Percentiles rank a stretch among this genome's conserved stretches.
These are phyloP conservation scores for Teunomyces cretensis DNA, from an alignment of 805 yeast species.

Conservation along the genomic window DNA sequence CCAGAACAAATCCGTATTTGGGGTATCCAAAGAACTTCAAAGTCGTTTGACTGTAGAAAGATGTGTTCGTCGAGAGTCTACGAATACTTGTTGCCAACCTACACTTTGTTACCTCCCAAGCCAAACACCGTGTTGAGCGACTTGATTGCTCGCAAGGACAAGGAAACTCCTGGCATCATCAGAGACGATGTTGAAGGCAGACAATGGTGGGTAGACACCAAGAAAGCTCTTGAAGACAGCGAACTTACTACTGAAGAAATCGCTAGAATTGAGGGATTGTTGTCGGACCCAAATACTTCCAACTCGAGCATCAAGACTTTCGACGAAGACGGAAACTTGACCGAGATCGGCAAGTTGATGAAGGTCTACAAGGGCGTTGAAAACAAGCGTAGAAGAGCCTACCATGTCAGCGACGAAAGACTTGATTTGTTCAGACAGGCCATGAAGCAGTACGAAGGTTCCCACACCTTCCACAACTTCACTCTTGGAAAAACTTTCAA, in stretches of 20 bases:
- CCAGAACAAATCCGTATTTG: slow-evolving; percentile 90
- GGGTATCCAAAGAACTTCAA: slow-evolving; percentile 89
- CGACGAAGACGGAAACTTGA: slow-evolving; percentile 33
- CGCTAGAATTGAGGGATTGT: slow-evolving; percentile 14
- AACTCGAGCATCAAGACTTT: slow-evolving; percentile 29
- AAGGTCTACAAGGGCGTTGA: slow-evolving; percentile 62
- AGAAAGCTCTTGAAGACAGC: slow-evolving; percentile 38
- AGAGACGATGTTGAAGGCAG: slow-evolving; percentile 67
- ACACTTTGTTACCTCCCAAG: slow-evolving; percentile 87
- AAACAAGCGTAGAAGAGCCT: slow-evolving; percentile 63
- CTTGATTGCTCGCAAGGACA: slow-evolving; percentile 53
- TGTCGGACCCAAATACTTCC: slow-evolving; percentile 10
- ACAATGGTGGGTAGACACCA: slow-evolving; percentile 67
- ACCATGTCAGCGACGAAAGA: slow-evolving; percentile 62
- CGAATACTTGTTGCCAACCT: slow-evolving; percentile 91
- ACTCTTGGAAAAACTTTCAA: slow-evolving; percentile 78
- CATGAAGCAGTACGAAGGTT: slow-evolving; percentile 73
- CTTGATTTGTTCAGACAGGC: slow-evolving; percentile 64
- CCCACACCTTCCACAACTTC: slow-evolving; percentile 90
- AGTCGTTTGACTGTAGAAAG: slow-evolving; percentile 90
- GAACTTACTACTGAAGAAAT: slow-evolving; percentile 28
- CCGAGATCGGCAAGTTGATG: slow-evolving; percentile 40
- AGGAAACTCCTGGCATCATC: slow-evolving; percentile 56
- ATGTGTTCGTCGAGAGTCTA: slow-evolving; percentile 95
- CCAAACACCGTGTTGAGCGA: slow-evolving; percentile 67